Conservation (phyloP, 2,329 filamentous ascomycete genomes). For the Bisporella sp. region DNA sequence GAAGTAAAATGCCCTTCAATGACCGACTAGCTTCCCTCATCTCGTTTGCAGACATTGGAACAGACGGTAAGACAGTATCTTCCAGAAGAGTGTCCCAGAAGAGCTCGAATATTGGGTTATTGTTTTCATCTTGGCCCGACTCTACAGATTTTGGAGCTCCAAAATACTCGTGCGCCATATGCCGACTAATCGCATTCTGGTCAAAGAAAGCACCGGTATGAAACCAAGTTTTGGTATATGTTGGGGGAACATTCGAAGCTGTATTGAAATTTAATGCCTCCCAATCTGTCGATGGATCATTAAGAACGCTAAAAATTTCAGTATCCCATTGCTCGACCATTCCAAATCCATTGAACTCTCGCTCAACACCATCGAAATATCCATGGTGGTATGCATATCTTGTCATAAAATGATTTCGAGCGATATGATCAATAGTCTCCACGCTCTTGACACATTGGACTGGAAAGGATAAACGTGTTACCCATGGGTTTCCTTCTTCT, state of each 20-base stretch:
- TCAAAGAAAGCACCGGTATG: background rate
- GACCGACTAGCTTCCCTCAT: background rate
- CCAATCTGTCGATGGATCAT: too few relatives aligned
- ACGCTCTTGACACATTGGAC: background rate
- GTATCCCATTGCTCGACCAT: constrained; percentile 5
- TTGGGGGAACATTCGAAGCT: background rate
- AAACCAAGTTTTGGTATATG: constrained; percentile 1
- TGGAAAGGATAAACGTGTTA: background rate
- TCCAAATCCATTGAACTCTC: constrained; percentile 6
- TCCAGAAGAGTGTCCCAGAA: background rate
- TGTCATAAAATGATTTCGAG: background rate
- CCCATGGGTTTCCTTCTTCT: constrained; percentile 1
- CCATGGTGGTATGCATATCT: constrained; percentile 3
- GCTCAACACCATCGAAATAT: constrained; percentile 2
- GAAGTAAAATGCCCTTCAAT: too few relatives aligned
- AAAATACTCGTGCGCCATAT: background rate
- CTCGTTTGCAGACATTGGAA: background rate
- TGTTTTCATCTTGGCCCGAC: too few relatives aligned
- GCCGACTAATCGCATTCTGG: background rate
- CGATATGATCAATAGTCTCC: background rate
- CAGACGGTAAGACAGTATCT: too few relatives aligned
- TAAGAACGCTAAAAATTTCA: too few relatives aligned
- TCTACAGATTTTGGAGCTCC: background rate
- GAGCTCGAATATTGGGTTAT: background rate
- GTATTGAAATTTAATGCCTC: background rate